Base-by-base conservation (phyloP, 108 stramenopile genomes). In the Pseudonitzschia delicatissima region DNA sequence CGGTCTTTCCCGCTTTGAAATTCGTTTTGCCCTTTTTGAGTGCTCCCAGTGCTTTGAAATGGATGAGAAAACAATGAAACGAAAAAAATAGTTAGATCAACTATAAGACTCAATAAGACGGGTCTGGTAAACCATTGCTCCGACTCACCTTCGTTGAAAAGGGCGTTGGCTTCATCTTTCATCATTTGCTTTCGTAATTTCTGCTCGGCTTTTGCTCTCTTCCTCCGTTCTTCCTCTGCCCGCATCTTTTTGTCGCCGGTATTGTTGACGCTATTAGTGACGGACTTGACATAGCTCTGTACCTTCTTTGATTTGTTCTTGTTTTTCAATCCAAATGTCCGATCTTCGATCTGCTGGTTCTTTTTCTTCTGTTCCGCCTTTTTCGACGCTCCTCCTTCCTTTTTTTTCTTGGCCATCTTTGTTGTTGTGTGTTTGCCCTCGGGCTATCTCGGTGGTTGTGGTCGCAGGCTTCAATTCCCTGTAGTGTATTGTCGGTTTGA, bases 261-360 rank as follows among this genome's bases (percentile, higher is more conserved):
- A 52, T 92, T 87, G 78, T 88, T 73, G 11, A 92, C 85, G 58
- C 68, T 73, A 29, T 73, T 82, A 36, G 72, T 67, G 2, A 80
- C 73, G 5, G 74, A 67, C 60, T 87, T 39, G 52, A 90, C 69
- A 42, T 74, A 77, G 25, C 63, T 57, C 58, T 90, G 88, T 0
- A 92, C 91, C 62, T 86, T 87, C 62, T 84, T 74, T 6, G 85
- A 87, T 49, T 95, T 95, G 73, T 92, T 95, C 68, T 95, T 95
- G 64, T 95, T 95, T 64, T 95, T 95, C 42, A 95, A 74, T 4
- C 94, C 94, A 64, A 95, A 95, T 9, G 94, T 95, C 67, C 83
- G 85, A 70, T 95, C 91, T 26, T 90, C 90, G 37, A 95, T 74
- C 25, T 78, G 55, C 58, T 90, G 78, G 9, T 86, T 81, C 72